phyloP scores from a whole-genome alignment of 164 flowering plant species.

The Vitis cinerea region DNA sequence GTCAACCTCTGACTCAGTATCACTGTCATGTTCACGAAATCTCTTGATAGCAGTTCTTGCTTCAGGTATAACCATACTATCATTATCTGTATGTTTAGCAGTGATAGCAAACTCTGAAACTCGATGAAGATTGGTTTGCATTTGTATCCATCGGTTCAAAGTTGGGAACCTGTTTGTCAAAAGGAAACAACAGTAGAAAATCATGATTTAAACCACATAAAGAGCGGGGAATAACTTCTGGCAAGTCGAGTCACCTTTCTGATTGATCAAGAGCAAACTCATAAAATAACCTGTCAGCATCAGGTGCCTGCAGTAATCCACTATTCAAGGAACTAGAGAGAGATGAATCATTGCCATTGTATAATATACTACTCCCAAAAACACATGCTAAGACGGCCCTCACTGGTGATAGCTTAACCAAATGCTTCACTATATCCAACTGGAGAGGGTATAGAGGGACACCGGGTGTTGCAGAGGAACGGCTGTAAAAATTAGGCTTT shows the following conservation, averaged over 20 bases:
- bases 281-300: slow-evolving; percentile 78
- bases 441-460: slow-evolving; percentile 79
- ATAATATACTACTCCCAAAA: slow-evolving; percentile 86
- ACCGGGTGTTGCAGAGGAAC: slow-evolving; percentile 58
- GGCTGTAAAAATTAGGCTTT: slow-evolving; percentile 51
- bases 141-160: slow-evolving; percentile 97
- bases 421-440: slow-evolving; percentile 82
- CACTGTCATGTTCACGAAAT: slow-evolving; percentile 74
- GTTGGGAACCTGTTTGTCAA: slow-evolving; percentile 72
- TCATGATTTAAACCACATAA: neutral
- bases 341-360: slow-evolving; percentile 55
- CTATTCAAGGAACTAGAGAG: slow-evolving; percentile 52
- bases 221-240: neutral
- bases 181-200: slow-evolving; percentile 15
- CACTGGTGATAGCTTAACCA: slow-evolving; percentile 89
- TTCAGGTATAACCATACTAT: slow-evolving; percentile 33
- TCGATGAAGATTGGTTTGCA: slow-evolving; percentile 94
- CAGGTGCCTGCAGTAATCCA: slow-evolving; percentile 56
- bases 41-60: slow-evolving; percentile 62
- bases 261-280: slow-evolving; percentile 98
- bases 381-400: slow-evolving; percentile 94
- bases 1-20: slow-evolving; percentile 82
- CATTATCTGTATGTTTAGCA: slow-evolving; percentile 36
- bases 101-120: slow-evolving; percentile 82
- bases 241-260: slow-evolving; percentile 57